Evolutionary conservation across 1,284 basidiomycete genomes (phyloP), one percentile per base, ranked within the genome.

Genomic region (Ceratobasidium sp.): DNA sequence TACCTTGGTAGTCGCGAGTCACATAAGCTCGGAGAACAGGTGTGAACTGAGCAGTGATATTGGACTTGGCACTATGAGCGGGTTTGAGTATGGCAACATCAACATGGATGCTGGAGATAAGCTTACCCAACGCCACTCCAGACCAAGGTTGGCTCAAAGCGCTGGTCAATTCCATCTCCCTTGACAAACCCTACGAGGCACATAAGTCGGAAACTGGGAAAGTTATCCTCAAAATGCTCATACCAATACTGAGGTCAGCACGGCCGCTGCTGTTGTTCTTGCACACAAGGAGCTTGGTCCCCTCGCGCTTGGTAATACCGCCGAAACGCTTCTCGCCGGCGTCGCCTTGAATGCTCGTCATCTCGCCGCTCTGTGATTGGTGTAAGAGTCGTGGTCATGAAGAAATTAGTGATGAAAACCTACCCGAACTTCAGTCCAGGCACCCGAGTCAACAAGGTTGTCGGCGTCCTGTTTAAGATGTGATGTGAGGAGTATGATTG

Each of bases 221-320:
- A 2, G 33, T 4, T 33, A 33, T 33, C 4, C 4, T 1, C 4
- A 33, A 33, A 33, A 33, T 33, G 33, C 4, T 33, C 55, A 23
- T 64, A 76, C 72, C 72, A 53, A 77, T 68, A 55, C 75, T 77
- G 28, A 77, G 20, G 44, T 77, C 64, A n/a, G 75, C 75, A 18
- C 75, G 49, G 3, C 23, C 20, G n/a, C 55, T 18, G 53, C 61
- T 77, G 64, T 77, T 68, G 44, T 77, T 77, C 55, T 77, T 77
- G 75, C 75, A 77, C 10, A 77, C 75, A 23, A 77, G 75, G 20
- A 77, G 64, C 23, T 64, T 67, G 55, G 51, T 68, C 1, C 51
- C 75, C 7, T 60, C 64, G 1, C 64, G 63, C 64, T 77, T 77
- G 39, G n/a, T 33, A 12, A 28, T 39, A 13, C 42, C 23, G 10